These are phyloP conservation scores for Podosphaera fusca DNA, from an alignment of 2,329 filamentous ascomycete genomes.

Conservation along the genomic window DNA sequence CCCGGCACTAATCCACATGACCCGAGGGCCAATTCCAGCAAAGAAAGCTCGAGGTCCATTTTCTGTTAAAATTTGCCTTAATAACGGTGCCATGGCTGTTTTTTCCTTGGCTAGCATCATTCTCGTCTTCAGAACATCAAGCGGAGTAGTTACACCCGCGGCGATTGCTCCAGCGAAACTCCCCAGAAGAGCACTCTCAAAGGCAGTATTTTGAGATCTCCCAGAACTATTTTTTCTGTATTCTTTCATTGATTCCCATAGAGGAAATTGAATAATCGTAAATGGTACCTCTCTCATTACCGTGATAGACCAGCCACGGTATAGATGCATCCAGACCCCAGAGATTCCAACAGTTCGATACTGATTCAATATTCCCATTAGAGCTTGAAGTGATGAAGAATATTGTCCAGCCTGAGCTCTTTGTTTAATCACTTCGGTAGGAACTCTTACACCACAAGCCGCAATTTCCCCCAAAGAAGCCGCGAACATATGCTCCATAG, in stretches of 20 bases:
- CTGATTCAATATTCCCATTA: slow-evolving; percentile 43
- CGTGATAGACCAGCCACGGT: slow-evolving; percentile 79
- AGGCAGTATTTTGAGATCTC: slow-evolving; percentile 32
- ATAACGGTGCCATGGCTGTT: slow-evolving; percentile 32
- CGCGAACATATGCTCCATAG: slow-evolving; percentile 53
- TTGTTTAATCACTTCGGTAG: slow-evolving; percentile 94
- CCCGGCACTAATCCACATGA: slow-evolving; percentile 86
- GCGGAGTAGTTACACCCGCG: slow-evolving; percentile 69
- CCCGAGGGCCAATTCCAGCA: slow-evolving; percentile 53
- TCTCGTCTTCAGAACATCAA: slow-evolving; percentile 91
- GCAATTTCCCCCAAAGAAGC: slow-evolving; percentile 74
- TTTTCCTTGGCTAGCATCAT: slow-evolving; percentile 70
- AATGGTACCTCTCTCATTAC: slow-evolving; percentile 93
- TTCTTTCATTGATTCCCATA: slow-evolving; percentile 83
- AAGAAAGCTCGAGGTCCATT: slow-evolving; percentile 49
- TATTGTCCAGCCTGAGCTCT: slow-evolving; percentile 74
- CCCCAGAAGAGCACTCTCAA: slow-evolving; percentile 68
- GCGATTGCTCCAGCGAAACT: slow-evolving; percentile 66
- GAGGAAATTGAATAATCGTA: slow-evolving; percentile 86
- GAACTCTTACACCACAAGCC: slow-evolving; percentile 77
- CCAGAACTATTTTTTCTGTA: slow-evolving; percentile 29
- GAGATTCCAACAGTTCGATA: slow-evolving; percentile 21
- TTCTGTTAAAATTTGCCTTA: slow-evolving; percentile 38
- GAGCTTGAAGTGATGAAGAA: slow-evolving; percentile 41
- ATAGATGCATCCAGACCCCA: slow-evolving; percentile 60